Percentiles rank a stretch among this genome's conserved stretches.
Conservation (phyloP, 1,284 basidiomycete genomes). For the Meripilus lineatus region DNA sequence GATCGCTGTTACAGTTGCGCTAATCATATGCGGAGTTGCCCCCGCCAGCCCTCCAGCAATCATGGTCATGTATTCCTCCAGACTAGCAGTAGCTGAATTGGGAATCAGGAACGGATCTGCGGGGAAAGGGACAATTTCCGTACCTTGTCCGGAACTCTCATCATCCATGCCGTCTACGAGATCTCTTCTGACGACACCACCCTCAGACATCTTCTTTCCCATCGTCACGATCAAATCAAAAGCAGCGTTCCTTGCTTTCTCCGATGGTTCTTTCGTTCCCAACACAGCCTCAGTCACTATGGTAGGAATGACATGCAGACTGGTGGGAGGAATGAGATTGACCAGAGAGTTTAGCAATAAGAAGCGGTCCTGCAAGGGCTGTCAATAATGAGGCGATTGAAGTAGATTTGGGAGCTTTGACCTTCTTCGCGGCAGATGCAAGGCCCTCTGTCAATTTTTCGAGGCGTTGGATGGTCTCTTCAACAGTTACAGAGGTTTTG, state of each 20-base stretch:
- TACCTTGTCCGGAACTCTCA: conserved; percentile 57
- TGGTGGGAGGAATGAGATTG: conserved; percentile 60
- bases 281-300: conserved; percentile 94
- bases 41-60: conserved; percentile 93
- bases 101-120: conserved; percentile 16
- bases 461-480: conserved; percentile 57
- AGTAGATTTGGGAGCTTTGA: conserved; percentile 20
- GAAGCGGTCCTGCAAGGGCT: conserved; percentile 82
- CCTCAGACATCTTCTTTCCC: conserved; percentile 89
- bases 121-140: too few relatives aligned
- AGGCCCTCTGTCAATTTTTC: conserved; percentile 64
- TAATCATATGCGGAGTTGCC: conserved; percentile 96
- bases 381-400: not conserved
- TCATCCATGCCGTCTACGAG: conserved; percentile 82
- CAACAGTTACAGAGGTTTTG: conserved; percentile 52
- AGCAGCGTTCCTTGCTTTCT: conserved; percentile 84
- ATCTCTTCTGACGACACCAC: conserved; percentile 78
- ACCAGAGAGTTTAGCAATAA: conserved; percentile 75
- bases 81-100: conserved; percentile 61
- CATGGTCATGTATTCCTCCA: conserved; percentile 97
- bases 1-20: conserved; percentile 92
- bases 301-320: conserved; percentile 83
- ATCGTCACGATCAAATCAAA: conserved; percentile 91
- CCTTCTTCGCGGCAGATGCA: conserved; percentile 85
- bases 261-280: conserved; percentile 98